These are phyloP conservation scores for Fusarium secorum DNA, from an alignment of 2,329 filamentous ascomycete species.

Conservation along the genomic window DNA sequence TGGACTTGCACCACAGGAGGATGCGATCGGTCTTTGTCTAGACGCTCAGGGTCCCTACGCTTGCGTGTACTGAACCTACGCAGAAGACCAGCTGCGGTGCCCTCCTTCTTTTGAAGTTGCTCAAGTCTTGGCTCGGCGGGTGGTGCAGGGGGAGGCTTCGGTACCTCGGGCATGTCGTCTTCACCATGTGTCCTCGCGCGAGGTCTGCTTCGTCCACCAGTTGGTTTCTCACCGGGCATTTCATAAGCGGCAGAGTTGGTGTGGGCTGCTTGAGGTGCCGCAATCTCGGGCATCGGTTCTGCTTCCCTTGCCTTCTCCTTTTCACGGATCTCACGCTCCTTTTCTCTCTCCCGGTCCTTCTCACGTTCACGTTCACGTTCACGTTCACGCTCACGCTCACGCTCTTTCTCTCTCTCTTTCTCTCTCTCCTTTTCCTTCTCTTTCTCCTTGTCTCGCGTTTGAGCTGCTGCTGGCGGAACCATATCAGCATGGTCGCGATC, in stretches of 20 bases:
- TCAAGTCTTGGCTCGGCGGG: constrained; percentile 66
- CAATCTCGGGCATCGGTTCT: constrained; percentile 72
- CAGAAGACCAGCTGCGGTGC: constrained; percentile 82
- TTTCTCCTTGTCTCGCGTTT: constrained; percentile 46
- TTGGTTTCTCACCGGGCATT: constrained; percentile 87
- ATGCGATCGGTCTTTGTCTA: constrained; percentile 70
- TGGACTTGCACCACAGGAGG: constrained; percentile 82
- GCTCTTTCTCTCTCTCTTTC: constrained; percentile 41
- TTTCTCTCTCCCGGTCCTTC: constrained; percentile 17
- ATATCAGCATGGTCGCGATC: constrained; percentile 70
- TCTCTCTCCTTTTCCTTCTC: constrained; percentile 43
- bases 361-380: constrained; percentile 47
- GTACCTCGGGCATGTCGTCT: constrained; percentile 79
- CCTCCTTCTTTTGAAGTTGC: constrained; percentile 79
- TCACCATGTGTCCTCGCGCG: constrained; percentile 93
- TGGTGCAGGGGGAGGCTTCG: constrained; percentile 41
- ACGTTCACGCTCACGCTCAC: background rate
- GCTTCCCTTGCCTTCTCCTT: constrained; percentile 50
- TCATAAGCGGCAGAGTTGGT: constrained; percentile 88
- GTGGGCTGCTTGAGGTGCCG: constrained; percentile 84
- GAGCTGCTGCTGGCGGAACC: constrained; percentile 56
- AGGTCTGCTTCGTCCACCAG: constrained; percentile 81
- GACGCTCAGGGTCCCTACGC: constrained; percentile 70
- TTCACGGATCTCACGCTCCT: constrained; percentile 38
- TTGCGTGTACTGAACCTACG: constrained; percentile 90